Conservation (phyloP, 139 green algal species). For the Volvox africanus region DNA sequence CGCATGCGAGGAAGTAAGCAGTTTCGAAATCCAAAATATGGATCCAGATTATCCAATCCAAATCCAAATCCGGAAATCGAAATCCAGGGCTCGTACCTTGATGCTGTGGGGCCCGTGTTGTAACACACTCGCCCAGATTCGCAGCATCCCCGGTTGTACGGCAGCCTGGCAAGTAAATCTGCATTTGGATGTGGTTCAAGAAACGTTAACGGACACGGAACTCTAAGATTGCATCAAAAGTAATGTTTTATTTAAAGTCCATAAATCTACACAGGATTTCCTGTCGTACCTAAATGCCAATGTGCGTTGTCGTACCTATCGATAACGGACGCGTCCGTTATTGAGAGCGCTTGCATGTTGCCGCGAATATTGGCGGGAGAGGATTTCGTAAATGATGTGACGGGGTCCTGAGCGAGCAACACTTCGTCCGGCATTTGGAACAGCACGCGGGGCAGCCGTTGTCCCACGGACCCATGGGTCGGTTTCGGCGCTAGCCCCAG, state of each 20-base stretch:
- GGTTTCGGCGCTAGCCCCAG: background rate
- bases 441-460: constrained; percentile 33
- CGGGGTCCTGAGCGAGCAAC: constrained; percentile 4
- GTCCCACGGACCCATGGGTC: background rate
- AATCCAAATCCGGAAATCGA: too few species aligned
- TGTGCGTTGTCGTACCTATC: background rate
- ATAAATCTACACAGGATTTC: too few species aligned
- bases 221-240: too few species aligned
- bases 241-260: too few species aligned
- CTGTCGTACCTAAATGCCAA: too few species aligned
- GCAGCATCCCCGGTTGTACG: constrained; percentile 57
- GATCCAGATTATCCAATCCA: background rate
- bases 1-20: too few species aligned
- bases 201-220: too few species aligned
- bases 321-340: constrained; percentile 12
- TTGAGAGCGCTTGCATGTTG: constrained; percentile 41
- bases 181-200: background rate
- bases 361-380: constrained; percentile 1
- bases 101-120: constrained; percentile 57
- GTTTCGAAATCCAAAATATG: background rate
- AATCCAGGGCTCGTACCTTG: constrained; percentile 55
- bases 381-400: constrained; percentile 35
- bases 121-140: constrained; percentile 54
- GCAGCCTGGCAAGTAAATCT: constrained; percentile 56
- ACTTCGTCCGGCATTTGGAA: constrained; percentile 58